These are phyloP conservation scores for Penicillium sp. DNA, from an alignment of 2,329 filamentous ascomycete species.

Conservation along the genomic window DNA sequence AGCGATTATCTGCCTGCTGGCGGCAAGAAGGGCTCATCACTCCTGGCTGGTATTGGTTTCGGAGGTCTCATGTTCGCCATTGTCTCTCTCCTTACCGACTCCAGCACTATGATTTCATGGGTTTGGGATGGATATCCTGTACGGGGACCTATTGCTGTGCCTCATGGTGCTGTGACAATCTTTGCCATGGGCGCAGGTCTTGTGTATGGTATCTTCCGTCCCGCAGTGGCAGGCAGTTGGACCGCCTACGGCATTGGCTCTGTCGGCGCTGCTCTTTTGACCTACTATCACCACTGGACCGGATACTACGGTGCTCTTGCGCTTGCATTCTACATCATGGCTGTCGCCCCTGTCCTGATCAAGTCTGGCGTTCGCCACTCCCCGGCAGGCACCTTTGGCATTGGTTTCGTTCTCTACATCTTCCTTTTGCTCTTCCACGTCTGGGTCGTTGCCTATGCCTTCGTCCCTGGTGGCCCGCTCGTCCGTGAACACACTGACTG, in stretches of 20 bases:
- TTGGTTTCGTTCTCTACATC: slow-evolving; percentile 91
- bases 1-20: slow-evolving; percentile 53
- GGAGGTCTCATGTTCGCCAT: slow-evolving; percentile 84
- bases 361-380: slow-evolving; percentile 72
- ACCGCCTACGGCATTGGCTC: slow-evolving; percentile 75
- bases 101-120: slow-evolving; percentile 98
- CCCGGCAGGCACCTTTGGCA: slow-evolving; percentile 77
- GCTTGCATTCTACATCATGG: slow-evolving; percentile 78
- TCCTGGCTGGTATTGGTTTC: slow-evolving; percentile 74
- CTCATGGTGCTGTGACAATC: slow-evolving; percentile 86
- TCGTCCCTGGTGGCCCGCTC: slow-evolving; percentile 89
- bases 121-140: slow-evolving; percentile 96
- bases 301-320: slow-evolving; percentile 83
- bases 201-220: slow-evolving; percentile 71
- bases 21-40: slow-evolving; percentile 64
- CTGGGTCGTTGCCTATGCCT: slow-evolving; percentile 97
- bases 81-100: slow-evolving; percentile 91
- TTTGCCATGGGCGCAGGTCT: slow-evolving; percentile 83
- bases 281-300: slow-evolving; percentile 75
- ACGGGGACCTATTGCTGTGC: slow-evolving; percentile 79
- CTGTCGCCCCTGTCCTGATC: slow-evolving; percentile 73
- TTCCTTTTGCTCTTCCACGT: slow-evolving; percentile 95
- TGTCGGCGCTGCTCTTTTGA: slow-evolving; percentile 75
- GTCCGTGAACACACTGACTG: slow-evolving; percentile 94
- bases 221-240: slow-evolving; percentile 74